A percentile compares a stretch with the other conserved stretches of the same genome.
phyloP scores from a whole-genome alignment of 768 basidiomycete species.

The Tubosaeta brunneosetosa region DNA sequence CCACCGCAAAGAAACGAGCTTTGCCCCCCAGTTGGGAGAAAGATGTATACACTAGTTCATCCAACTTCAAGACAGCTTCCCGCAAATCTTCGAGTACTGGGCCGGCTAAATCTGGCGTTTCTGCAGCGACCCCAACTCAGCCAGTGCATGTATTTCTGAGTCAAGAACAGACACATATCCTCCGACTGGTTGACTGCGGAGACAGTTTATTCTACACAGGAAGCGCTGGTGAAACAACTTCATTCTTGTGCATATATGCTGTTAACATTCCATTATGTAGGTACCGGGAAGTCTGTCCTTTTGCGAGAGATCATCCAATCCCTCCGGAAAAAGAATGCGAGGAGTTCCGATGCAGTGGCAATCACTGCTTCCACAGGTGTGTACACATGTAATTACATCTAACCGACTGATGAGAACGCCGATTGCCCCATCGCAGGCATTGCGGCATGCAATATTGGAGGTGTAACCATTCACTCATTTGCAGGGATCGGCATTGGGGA shows the following conservation, averaged over 20 bases:
- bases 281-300: constrained; percentile 95
- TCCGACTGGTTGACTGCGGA: constrained; percentile 68
- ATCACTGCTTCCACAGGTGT: constrained; percentile 93
- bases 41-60: constrained; percentile 33
- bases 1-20: constrained; percentile 49
- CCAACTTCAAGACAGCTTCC: constrained; percentile 28
- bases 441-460: constrained; percentile 96
- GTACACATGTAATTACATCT: background rate
- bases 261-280: constrained; percentile 36
- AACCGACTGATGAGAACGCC: background rate
- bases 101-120: constrained; percentile 7
- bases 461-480: constrained; percentile 92
- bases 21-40: constrained; percentile 49
- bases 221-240: constrained; percentile 67
- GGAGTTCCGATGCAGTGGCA: constrained; percentile 68
- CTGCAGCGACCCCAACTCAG: constrained; percentile 12
- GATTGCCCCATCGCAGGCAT: constrained; percentile 50
- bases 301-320: constrained; percentile 85
- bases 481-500: constrained; percentile 87
- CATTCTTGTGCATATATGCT: constrained; percentile 13
- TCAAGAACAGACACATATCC: constrained; percentile 79
- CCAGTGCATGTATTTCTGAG: constrained; percentile 60
- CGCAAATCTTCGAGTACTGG: constrained; percentile 10
- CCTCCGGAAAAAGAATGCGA: constrained; percentile 53
- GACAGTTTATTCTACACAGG: constrained; percentile 93